A percentile compares a stretch with the other conserved stretches of the same genome.
Evolutionary conservation across 2,329 filamentous ascomycete genomes (phyloP).

Genomic region (Macroventuria anomochaeta): DNA sequence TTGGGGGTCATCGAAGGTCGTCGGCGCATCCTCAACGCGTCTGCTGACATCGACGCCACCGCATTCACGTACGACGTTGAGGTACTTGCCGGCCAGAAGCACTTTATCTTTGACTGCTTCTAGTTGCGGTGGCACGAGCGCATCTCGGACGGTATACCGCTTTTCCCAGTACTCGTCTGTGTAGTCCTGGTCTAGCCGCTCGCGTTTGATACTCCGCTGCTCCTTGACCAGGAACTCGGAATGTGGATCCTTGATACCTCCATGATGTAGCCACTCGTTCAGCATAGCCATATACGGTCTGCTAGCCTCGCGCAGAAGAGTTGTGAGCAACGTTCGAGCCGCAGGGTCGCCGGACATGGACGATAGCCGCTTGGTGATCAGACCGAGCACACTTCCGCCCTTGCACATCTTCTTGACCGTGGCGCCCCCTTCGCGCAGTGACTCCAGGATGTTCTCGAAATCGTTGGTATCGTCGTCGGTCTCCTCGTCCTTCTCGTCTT

Average conservation of each 20-base stretch:
- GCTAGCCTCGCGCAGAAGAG: slow-evolving; percentile 84
- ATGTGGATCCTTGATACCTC: slow-evolving; percentile 92
- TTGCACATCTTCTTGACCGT: slow-evolving; percentile 92
- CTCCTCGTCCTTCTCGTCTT: slow-evolving; percentile 71
- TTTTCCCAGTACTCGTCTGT: slow-evolving; percentile 99
- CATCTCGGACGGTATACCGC: slow-evolving; percentile 90
- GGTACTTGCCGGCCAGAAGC: slow-evolving; percentile 91
- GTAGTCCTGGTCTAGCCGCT: slow-evolving; percentile 92
- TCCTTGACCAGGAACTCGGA: slow-evolving; percentile 94
- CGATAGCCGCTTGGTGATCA: slow-evolving; percentile 83
- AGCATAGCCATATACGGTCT: slow-evolving; percentile 97
- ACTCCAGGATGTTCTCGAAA: slow-evolving; percentile 91
- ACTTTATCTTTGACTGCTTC: slow-evolving; percentile 93
- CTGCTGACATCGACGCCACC: slow-evolving; percentile 94
- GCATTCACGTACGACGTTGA: slow-evolving; percentile 97
- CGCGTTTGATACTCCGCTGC: slow-evolving; percentile 90
- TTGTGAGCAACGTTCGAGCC: slow-evolving; percentile 80
- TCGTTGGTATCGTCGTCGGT: slow-evolving; percentile 79
- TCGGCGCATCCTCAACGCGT: slow-evolving; percentile 84
- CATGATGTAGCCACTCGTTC: slow-evolving; percentile 97
- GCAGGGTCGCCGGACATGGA: slow-evolving; percentile 93
- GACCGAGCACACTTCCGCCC: slow-evolving; percentile 89
- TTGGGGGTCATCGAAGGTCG: slow-evolving; percentile 86
- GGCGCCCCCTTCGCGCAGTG: slow-evolving; percentile 84
- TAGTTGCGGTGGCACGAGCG: slow-evolving; percentile 89